Base-by-base conservation (phyloP, 2,329 filamentous ascomycete genomes). In the Arthrobotrys iridis region DNA sequence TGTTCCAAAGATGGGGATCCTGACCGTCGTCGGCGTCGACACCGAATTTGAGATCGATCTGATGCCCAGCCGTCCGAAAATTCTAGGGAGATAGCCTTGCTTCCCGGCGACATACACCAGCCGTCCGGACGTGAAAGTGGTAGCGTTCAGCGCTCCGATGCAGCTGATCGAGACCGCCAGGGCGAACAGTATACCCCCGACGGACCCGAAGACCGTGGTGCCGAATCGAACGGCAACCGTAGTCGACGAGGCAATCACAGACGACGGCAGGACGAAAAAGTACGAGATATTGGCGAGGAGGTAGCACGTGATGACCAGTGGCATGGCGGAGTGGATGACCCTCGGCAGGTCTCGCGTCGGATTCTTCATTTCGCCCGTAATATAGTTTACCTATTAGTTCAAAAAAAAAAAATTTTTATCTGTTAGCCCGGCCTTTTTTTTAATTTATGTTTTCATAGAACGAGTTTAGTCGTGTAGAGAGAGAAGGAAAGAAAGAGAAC, bases 211-310 rank as follows among this genome's bases (percentile, higher is more conserved):
- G 33, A 98, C 93, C 81, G 94, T 90, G 77, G 87, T 87, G 48
- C 95, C 95, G 80, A 99, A 99, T 77, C 93, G 46, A 22, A 99
- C 94, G 11, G 93, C 95, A n/a, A 99, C 90, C 0, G 95, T 98
- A 83, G 98, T 97, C 80, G 90, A 91, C 4, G 88, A 89, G 82
- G 96, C 92, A 83, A 98, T 93, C 26, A 89, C 87, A 2, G 87
- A 86, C 59, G 91, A 84, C 0, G 95, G 93, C 0, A 99, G 87
- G 30, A 99, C 95, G 77, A 99, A 89, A 82, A 97, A 96, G 84
- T 99, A 99, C 26, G 93, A 88, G 41, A 97, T 83, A 81, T 98
- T 99, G 78, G 94, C 94, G 57, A 98, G 86, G 30, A 98, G 85
- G 82, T 98, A 99, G 79, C 88, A 91, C 26, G 93, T 81, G 77